Evolutionary conservation across 495 filamentous ascomycete species (phyloP).

Genomic region (Sordaria brevicollis): DNA sequence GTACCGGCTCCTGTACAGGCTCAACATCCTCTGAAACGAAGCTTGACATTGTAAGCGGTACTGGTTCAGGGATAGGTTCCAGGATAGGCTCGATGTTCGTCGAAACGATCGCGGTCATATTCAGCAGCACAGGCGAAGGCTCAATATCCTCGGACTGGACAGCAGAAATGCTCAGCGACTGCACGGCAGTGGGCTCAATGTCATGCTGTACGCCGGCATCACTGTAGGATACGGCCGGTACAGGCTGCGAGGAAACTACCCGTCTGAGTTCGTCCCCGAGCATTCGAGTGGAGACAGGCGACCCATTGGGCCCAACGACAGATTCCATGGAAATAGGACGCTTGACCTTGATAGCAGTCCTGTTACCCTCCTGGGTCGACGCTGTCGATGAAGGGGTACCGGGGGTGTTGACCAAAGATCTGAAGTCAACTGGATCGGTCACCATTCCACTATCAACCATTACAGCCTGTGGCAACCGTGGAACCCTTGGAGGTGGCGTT

Average conservation of each 20-base stretch:
- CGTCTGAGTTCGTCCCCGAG: constrained; percentile 17
- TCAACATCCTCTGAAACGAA: constrained; percentile 19
- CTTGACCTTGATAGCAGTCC: neutral
- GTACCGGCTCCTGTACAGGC: constrained; percentile 12
- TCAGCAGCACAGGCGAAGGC: constrained; percentile 2
- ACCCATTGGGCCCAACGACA: constrained; percentile 17
- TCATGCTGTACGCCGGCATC: constrained; percentile 30
- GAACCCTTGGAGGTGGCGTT: constrained; percentile 43
- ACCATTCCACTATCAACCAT: constrained; percentile 82
- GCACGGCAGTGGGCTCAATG: constrained; percentile 19
- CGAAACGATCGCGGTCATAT: constrained; percentile 11
- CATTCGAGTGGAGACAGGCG: constrained; percentile 18
- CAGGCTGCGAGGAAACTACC: constrained; percentile 11
- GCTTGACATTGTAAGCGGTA: constrained; percentile 12
- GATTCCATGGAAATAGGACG: constrained; percentile 31
- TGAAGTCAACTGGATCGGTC: constrained; percentile 60
- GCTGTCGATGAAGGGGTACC: neutral
- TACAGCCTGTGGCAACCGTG: constrained; percentile 37
- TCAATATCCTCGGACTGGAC: constrained; percentile 21
- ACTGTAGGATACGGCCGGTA: constrained; percentile 26
- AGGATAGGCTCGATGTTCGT: constrained; percentile 14
- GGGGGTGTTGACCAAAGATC: neutral
- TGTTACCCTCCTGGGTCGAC: neutral
- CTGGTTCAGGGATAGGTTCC: constrained; percentile 8
- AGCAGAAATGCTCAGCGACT: constrained; percentile 15